Evolutionary conservation across 2,329 filamentous ascomycete species (phyloP).

Genomic region (Fusarium kyushuense): DNA sequence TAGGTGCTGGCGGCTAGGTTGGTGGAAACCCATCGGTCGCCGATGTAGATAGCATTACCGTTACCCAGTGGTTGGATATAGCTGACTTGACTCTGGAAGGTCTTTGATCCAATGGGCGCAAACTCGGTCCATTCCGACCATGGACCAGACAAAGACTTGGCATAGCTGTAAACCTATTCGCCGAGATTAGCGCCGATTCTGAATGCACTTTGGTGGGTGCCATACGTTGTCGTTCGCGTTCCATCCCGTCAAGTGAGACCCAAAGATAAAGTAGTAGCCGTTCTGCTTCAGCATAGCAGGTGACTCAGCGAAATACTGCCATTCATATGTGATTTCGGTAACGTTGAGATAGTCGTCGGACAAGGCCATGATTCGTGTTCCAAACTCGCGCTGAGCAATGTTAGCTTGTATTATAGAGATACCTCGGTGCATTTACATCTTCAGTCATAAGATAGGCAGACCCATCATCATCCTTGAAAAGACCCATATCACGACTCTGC

Average conservation of each 20-base stretch:
- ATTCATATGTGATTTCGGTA: slow-evolving; percentile 62
- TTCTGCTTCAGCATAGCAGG: slow-evolving; percentile 72
- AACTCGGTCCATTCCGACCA: slow-evolving; percentile 73
- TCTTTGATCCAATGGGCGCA: slow-evolving; percentile 66
- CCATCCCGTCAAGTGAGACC: slow-evolving; percentile 68
- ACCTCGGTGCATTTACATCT: slow-evolving; percentile 59
- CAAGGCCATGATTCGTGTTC: slow-evolving; percentile 68
- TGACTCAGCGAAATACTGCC: slow-evolving; percentile 67
- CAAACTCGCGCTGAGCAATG: slow-evolving; percentile 62
- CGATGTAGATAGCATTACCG: slow-evolving; percentile 68
- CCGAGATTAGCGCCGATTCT: too few relatives aligned
- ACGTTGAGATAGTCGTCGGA: slow-evolving; percentile 69
- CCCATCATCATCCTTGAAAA: slow-evolving; percentile 72
- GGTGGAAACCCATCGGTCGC: slow-evolving; percentile 73
- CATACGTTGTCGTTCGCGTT: slow-evolving; percentile 72
- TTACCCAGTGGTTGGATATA: slow-evolving; percentile 64
- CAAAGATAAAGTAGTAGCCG: slow-evolving; percentile 74
- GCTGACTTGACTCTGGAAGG: slow-evolving; percentile 71
- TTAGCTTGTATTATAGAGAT: neutral
- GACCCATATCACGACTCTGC: slow-evolving; percentile 67
- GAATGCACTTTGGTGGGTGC: too few relatives aligned
- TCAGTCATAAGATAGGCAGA: slow-evolving; percentile 72
- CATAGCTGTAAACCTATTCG: slow-evolving; percentile 64
- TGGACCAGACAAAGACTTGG: slow-evolving; percentile 67
- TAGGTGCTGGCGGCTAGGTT: slow-evolving; percentile 73